A percentile compares a stretch with the other conserved stretches of the same genome.
Conservation (phyloP, 768 basidiomycete species). For the Hemileccinum impolitum region DNA sequence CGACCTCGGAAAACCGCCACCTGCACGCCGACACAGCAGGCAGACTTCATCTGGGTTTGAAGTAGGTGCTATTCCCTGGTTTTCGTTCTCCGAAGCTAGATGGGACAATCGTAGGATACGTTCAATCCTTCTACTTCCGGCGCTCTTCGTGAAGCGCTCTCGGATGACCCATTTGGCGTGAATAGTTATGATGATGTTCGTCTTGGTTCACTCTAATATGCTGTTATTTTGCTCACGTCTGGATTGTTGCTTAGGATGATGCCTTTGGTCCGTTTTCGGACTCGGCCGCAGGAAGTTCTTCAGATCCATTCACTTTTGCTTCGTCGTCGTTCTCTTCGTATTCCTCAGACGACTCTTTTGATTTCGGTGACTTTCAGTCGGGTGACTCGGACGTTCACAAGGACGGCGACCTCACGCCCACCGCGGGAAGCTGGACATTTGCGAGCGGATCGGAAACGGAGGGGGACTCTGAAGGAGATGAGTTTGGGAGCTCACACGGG, state of each 20-base stretch:
- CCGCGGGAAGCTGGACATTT: slow-evolving; percentile 69
- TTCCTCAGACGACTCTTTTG: slow-evolving; percentile 68
- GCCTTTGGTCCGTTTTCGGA: slow-evolving; percentile 83
- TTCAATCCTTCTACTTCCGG: slow-evolving; percentile 40
- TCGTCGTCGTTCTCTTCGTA: slow-evolving; percentile 46
- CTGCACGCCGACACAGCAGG: slow-evolving; percentile 45
- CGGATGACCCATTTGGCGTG: slow-evolving; percentile 49
- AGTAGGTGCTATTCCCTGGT: slow-evolving; percentile 36
- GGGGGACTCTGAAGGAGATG: slow-evolving; percentile 31
- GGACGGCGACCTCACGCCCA: slow-evolving; percentile 55
- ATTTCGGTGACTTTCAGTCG: slow-evolving; percentile 77
- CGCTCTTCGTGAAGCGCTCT: slow-evolving; percentile 34
- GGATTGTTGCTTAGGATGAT: slow-evolving; percentile 42
- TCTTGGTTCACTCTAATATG: not conserved
- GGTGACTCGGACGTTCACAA: slow-evolving; percentile 28
- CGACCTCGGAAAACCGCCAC: slow-evolving; percentile 47
- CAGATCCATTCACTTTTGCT: slow-evolving; percentile 53
- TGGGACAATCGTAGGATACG: slow-evolving; percentile 40
- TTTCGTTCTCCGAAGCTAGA: not conserved
- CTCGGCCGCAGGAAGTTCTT: slow-evolving; percentile 42
- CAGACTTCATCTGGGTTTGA: slow-evolving; percentile 53
- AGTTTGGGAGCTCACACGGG: slow-evolving; percentile 21
- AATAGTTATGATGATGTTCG: slow-evolving; percentile 49
- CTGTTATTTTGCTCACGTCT: slow-evolving; percentile 1
- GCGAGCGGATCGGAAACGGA: slow-evolving; percentile 39